A percentile compares a stretch with the other conserved stretches of the same genome.
Conservation (phyloP, 2,329 filamentous ascomycete genomes). For the Aspergillus brunneoviolaceus region DNA sequence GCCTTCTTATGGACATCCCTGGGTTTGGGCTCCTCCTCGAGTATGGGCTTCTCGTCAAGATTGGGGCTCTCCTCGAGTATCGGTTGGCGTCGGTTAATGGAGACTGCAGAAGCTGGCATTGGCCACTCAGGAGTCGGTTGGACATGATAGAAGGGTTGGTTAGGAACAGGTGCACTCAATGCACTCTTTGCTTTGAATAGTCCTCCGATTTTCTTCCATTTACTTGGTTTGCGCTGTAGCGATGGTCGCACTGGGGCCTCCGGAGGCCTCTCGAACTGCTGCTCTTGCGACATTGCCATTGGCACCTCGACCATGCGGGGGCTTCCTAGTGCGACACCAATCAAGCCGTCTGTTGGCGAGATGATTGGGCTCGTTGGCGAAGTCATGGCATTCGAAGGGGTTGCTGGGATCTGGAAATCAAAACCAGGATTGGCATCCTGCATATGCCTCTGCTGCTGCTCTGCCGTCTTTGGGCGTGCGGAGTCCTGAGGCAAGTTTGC, state of each 20-base stretch:
- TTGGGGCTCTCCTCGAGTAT: neutral
- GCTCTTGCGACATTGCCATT: slow-evolving; percentile 16
- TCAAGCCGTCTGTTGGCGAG: slow-evolving; percentile 48
- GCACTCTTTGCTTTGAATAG: slow-evolving; percentile 43
- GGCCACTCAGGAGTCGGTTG: slow-evolving; percentile 22
- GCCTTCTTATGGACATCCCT: neutral
- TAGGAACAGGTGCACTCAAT: slow-evolving; percentile 17
- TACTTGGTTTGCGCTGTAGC: slow-evolving; percentile 40
- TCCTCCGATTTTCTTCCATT: slow-evolving; percentile 49
- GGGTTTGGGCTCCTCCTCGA: neutral
- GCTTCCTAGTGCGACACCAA: slow-evolving; percentile 74
- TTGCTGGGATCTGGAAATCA: slow-evolving; percentile 33
- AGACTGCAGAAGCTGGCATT: slow-evolving; percentile 22
- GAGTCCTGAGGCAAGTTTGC: slow-evolving; percentile 18
- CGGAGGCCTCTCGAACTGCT: slow-evolving; percentile 15
- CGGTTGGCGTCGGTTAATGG: slow-evolving; percentile 15
- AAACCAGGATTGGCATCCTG: slow-evolving; percentile 20
- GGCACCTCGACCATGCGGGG: slow-evolving; percentile 47
- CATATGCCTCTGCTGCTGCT: slow-evolving; percentile 14
- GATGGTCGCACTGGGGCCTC: slow-evolving; percentile 14
- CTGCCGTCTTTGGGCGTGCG: slow-evolving; percentile 23
- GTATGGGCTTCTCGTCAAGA: neutral
- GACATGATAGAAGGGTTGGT: slow-evolving; percentile 33
- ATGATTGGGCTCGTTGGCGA: slow-evolving; percentile 16
- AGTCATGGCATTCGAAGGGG: slow-evolving; percentile 26